phyloP scores from a whole-genome alignment of 2,329 filamentous ascomycete genomes.

The Lachnellula hyalina region DNA sequence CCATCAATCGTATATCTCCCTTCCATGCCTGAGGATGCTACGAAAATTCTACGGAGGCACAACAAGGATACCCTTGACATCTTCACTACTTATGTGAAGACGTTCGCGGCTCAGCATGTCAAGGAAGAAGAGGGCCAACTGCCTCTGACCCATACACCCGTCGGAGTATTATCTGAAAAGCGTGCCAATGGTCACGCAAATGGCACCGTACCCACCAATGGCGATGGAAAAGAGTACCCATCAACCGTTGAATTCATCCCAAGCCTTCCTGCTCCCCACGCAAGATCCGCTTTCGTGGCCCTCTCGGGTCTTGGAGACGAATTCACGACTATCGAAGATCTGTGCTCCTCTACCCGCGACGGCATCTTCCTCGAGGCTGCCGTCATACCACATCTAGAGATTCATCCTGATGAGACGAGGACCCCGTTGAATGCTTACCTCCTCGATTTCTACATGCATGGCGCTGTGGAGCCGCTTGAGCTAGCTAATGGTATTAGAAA shows the following conservation, averaged over 20 bases:
- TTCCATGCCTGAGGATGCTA: constrained; percentile 52
- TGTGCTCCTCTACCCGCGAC: constrained; percentile 59
- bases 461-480: constrained; percentile 54
- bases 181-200: constrained; percentile 10
- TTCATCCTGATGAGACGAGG: constrained; percentile 50
- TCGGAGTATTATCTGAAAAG: constrained; percentile 15
- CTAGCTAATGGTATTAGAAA: constrained; percentile 60
- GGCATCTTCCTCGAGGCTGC: constrained; percentile 72
- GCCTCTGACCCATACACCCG: constrained; percentile 26
- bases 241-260: constrained; percentile 17
- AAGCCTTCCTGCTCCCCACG: constrained; percentile 36
- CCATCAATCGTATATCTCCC: constrained; percentile 63
- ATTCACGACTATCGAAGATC: constrained; percentile 60
- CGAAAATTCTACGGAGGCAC: constrained; percentile 51
- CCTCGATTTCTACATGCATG: constrained; percentile 73
- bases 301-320: constrained; percentile 63
- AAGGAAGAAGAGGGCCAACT: constrained; percentile 26
- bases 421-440: constrained; percentile 60
- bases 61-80: constrained; percentile 61
- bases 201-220: constrained; percentile 7
- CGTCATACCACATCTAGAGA: constrained; percentile 62
- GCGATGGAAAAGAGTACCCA: constrained; percentile 4
- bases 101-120: constrained; percentile 59
- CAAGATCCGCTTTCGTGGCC: constrained; percentile 65
- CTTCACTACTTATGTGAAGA: constrained; percentile 64